Percentiles rank a stretch among this genome's conserved stretches.
Conservation (phyloP, 805 yeast species). For the Schwanniomyces pseudopolymorphus region DNA sequence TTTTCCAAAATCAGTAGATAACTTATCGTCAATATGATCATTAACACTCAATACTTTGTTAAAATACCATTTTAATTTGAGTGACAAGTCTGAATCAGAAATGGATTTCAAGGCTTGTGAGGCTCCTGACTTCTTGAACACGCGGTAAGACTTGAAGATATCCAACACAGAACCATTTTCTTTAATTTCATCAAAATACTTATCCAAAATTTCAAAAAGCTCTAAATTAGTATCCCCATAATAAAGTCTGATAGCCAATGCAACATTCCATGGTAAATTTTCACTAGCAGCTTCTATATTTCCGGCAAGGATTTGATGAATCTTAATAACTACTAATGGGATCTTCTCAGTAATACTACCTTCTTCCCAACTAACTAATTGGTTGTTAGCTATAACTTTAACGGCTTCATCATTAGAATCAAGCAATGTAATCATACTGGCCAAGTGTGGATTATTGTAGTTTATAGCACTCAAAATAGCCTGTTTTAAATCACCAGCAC, state of each 20-base stretch:
- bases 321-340: slow-evolving; percentile 54
- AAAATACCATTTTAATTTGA: slow-evolving; percentile 52
- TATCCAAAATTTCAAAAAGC: slow-evolving; percentile 12
- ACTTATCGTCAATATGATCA: slow-evolving; percentile 21
- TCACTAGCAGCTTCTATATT: slow-evolving; percentile 36
- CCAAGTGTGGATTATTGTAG: slow-evolving; percentile 66
- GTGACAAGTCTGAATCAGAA: slow-evolving; percentile 22
- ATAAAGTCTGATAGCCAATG: slow-evolving; percentile 57
- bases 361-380: slow-evolving; percentile 65
- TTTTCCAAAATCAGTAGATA: slow-evolving; percentile 43
- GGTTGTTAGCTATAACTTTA: slow-evolving; percentile 53
- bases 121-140: slow-evolving; percentile 4
- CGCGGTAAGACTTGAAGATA: slow-evolving; percentile 18
- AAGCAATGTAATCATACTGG: slow-evolving; percentile 64
- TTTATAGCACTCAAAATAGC: slow-evolving; percentile 65
- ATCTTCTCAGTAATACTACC: slow-evolving; percentile 41
- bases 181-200: slow-evolving; percentile 12
- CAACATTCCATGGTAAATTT: slow-evolving; percentile 65
- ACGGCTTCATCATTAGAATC: slow-evolving; percentile 70
- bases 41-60: slow-evolving; percentile 37
- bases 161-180: slow-evolving; percentile 13
- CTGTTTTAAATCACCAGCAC: slow-evolving; percentile 54
- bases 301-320: slow-evolving; percentile 67
- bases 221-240: slow-evolving; percentile 48
- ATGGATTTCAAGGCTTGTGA: slow-evolving; percentile 8